Percentiles rank a stretch among this genome's conserved stretches.
Conservation (phyloP, 2,329 filamentous ascomycete species). For the Berkeleyomyces rouxiae region DNA sequence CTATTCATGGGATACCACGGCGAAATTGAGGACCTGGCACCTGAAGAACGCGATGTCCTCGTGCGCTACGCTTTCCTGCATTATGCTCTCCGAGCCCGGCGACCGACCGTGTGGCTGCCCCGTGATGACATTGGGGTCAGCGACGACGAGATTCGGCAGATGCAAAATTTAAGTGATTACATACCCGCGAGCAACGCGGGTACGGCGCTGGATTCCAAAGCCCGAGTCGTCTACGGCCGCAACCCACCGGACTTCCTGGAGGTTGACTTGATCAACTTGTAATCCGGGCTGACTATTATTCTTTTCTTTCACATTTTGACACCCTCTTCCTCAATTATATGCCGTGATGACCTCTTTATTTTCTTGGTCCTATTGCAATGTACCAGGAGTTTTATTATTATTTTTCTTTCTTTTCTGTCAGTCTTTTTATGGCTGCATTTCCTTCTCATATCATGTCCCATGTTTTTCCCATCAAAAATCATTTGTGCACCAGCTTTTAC, state of each 20-base stretch:
- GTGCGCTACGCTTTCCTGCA: slow-evolving; percentile 85
- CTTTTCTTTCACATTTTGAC: not conserved
- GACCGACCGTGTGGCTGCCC: slow-evolving; percentile 88
- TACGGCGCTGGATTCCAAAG: slow-evolving; percentile 70
- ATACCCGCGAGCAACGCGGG: slow-evolving; percentile 94
- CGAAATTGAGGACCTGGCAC: slow-evolving; percentile 85
- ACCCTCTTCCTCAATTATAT: not conserved
- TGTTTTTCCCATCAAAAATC: not conserved
- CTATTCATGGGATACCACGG: slow-evolving; percentile 79
- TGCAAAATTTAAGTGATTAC: slow-evolving; percentile 55
- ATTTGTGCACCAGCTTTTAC: not conserved
- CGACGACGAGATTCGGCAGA: slow-evolving; percentile 75
- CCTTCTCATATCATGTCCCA: too few relatives aligned
- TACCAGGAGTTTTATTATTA: not conserved
- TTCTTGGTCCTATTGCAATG: not conserved
- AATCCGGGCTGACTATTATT: slow-evolving; percentile 1
- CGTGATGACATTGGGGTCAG: slow-evolving; percentile 78
- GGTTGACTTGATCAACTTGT: slow-evolving; percentile 70
- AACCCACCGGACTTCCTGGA: slow-evolving; percentile 84
- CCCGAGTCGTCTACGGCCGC: slow-evolving; percentile 65
- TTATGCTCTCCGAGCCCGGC: slow-evolving; percentile 63
- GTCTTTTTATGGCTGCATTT: not conserved
- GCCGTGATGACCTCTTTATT: slow-evolving; percentile 1
- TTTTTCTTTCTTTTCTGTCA: not conserved
- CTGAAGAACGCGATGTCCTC: slow-evolving; percentile 71